Evolutionary conservation across 768 basidiomycete species (phyloP), one percentile per base, ranked within the genome.

Genomic region (Xerocomellus chrysenteron): DNA sequence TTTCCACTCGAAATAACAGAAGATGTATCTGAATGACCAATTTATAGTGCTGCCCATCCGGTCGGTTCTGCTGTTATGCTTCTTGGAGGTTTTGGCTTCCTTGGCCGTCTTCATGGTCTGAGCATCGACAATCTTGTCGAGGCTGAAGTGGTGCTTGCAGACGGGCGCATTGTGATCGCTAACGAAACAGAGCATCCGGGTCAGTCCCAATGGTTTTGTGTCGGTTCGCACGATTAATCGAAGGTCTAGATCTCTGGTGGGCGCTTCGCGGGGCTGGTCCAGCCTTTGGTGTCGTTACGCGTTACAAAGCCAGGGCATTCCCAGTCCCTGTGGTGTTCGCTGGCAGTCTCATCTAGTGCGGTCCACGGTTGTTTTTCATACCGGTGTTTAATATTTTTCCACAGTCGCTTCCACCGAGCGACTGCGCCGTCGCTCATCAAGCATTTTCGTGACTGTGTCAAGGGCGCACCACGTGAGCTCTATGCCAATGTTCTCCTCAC

Each of bases 381-480:
- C 19, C 19, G 2, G 19, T 33, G 42, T 32, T 64, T 36, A 62
- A 61, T 35, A 33, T 56, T 30, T 36, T 54, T 60, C 48, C 58
- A 8, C 65, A 95, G 93, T 71, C 89, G 91, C 37, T 97, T 96
- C 75, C 86, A 92, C 70, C 82, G 80, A 47, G 82, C 85, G n/a
- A 95, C 92, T 0, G 88, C 94, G 0, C 86, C 92, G 4, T 92
- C 90, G 5, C 82, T 96, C 44, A 85, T 97, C 68, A 88, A 86
- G 60, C 94, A 96, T 73, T 92, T 94, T 75, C 85, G 94, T 26
- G 94, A 97, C 70, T 94, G 92, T 65, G 82, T 95, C 75, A 95
- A 95, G 67, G 85, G 86, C 40, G 90, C 91, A 13, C 92, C 93
- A 2, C 82, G 88, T 11, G 88, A 92, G 65, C 81, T 95, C 17